Conservation (phyloP, 805 yeast species). For the Yarrowia osloensis region DNA sequence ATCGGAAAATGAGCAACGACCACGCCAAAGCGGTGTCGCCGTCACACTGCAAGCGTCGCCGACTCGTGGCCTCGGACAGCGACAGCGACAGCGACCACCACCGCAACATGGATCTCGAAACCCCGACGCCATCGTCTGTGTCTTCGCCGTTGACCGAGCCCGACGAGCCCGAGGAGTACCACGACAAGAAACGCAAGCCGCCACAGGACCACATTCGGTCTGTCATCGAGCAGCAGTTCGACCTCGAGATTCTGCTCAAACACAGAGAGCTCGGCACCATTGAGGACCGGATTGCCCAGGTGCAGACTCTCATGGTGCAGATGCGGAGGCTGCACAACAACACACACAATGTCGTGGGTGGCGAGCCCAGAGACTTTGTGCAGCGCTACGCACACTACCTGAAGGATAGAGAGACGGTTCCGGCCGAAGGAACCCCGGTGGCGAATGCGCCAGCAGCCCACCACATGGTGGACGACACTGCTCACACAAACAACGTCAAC, state of each 20-base stretch:
- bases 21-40: slow-evolving; percentile 12
- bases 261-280: slow-evolving; percentile 42
- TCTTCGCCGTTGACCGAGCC: slow-evolving; percentile 26
- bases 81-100: slow-evolving; percentile 22
- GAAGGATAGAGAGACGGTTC: slow-evolving; percentile 17
- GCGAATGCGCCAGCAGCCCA: neutral
- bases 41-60: slow-evolving; percentile 24
- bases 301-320: slow-evolving; percentile 42
- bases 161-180: slow-evolving; percentile 17
- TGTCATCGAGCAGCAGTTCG: slow-evolving; percentile 40
- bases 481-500: neutral
- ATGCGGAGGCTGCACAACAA: slow-evolving; percentile 35
- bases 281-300: slow-evolving; percentile 44
- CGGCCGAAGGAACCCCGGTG: neutral
- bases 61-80: slow-evolving; percentile 6
- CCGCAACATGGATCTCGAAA: slow-evolving; percentile 24
- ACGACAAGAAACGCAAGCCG: slow-evolving; percentile 17
- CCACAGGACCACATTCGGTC: neutral
- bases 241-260: slow-evolving; percentile 44
- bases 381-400: slow-evolving; percentile 38
- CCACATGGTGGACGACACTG: neutral
- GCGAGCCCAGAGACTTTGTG: slow-evolving; percentile 37
- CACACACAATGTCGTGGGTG: slow-evolving; percentile 17
- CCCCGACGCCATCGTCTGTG: slow-evolving; percentile 13
- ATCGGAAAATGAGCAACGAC: neutral